Conservation (phyloP, 345 rosid genomes). For the Mangifera indica region DNA sequence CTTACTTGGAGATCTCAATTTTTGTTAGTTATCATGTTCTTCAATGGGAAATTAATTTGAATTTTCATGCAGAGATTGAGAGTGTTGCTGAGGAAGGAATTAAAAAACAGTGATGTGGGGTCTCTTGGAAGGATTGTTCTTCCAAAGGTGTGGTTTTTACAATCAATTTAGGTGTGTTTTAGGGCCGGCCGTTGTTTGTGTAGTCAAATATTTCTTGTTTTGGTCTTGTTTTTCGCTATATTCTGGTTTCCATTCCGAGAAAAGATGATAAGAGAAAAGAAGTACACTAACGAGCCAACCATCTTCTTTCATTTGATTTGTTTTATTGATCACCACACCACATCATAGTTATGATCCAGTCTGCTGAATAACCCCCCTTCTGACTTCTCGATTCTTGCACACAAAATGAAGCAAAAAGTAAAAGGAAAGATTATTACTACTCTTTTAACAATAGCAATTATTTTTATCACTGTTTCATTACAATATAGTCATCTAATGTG, state of each 20-base stretch:
- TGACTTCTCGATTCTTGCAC: constrained; percentile 31
- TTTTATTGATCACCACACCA: constrained; percentile 24
- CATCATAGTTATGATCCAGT: constrained; percentile 21
- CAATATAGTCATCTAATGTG: background rate
- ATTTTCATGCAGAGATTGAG: constrained; percentile 51
- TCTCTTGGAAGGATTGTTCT: constrained; percentile 75
- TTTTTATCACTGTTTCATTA: background rate
- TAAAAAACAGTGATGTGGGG: constrained; percentile 88
- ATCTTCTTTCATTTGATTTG: constrained; percentile 20
- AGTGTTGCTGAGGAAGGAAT: constrained; percentile 50
- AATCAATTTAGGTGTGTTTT: constrained; percentile 9
- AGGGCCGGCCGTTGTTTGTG: background rate
- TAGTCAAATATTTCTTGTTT: constrained; percentile 13
- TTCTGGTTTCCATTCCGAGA: constrained; percentile 6
- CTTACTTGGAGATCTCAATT: background rate
- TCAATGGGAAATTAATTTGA: background rate
- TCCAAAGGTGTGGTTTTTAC: constrained; percentile 66
- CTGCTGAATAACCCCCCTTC: constrained; percentile 24
- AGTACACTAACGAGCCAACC: constrained; percentile 23
- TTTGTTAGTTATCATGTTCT: background rate
- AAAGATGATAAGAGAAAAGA: constrained; percentile 18
- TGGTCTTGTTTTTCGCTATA: constrained; percentile 4
- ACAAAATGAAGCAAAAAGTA: background rate
- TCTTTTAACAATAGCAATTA: background rate
- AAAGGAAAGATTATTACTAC: background rate